phyloP scores from a whole-genome alignment of 2,329 filamentous ascomycete genomes.

The Gliomastix tumulicola region DNA sequence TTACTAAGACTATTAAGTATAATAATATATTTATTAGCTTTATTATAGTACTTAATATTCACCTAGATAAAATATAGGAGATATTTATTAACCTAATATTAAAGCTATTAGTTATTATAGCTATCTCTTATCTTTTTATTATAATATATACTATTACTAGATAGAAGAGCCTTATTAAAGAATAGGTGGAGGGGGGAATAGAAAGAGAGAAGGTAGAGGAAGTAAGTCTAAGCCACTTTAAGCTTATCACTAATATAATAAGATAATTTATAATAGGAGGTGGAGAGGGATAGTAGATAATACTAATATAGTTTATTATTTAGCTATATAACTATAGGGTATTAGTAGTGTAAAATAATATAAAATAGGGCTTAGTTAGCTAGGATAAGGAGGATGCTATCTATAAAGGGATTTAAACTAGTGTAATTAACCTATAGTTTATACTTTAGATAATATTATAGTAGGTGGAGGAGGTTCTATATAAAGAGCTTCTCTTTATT shows the following conservation, averaged over 20 bases:
- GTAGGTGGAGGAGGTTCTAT: too few species aligned
- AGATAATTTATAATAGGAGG: not conserved
- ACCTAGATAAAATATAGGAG: slow-evolving; percentile 2
- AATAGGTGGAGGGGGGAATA: too few species aligned
- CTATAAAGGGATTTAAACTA: too few species aligned
- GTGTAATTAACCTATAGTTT: too few species aligned
- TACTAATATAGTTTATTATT: not conserved
- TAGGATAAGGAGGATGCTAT: not conserved
- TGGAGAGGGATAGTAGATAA: not conserved
- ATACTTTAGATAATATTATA: not conserved
- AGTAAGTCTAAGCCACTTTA: not conserved
- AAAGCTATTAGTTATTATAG: slow-evolving; percentile 1
- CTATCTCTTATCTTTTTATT: not conserved
- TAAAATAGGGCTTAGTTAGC: not conserved
- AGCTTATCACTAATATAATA: not conserved
- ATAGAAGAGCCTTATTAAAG: too few species aligned
- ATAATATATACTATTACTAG: not conserved
- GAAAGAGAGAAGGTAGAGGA: not conserved
- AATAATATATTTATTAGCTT: slow-evolving; percentile 2
- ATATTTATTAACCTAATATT: slow-evolving; percentile 1
- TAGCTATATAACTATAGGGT: not conserved
- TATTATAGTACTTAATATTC: slow-evolving; percentile 1
- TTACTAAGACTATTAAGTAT: slow-evolving; percentile 1
- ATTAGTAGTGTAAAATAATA: not conserved
- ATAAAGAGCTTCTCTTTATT: not conserved